Evolutionary conservation across 2,329 filamentous ascomycete genomes (phyloP), one percentile per base, ranked within the genome.

Genomic region (Sphaerulina populicola): DNA sequence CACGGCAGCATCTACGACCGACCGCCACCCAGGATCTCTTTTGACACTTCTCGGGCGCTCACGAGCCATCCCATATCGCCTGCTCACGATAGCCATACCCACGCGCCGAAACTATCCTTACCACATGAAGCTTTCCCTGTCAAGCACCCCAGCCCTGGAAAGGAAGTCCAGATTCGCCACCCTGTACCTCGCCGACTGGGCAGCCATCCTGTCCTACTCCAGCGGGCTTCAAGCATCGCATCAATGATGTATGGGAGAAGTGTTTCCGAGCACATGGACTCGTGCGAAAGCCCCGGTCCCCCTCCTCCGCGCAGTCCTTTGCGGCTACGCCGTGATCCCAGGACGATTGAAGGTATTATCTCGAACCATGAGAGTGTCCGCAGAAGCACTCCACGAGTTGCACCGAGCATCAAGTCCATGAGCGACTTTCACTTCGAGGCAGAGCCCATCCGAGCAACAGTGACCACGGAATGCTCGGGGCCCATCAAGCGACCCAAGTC

Each of bases 281-380:
- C 40, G 10, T 49, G 47, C 33, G 52, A 51, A 7, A 56, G 51
- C 31, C 65, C 66, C 21, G 66, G 66, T 39, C 64, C 65, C 15
- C 65, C 65, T 10, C 65, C 65, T 12, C 64, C 65, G n/a, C 60
- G 59, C 7, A 67, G 63, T 45, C 65, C 66, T 2, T 49, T 68
- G 31, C 52, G 66, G 41, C 40, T 63, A 12, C 52, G 57, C 31
- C 53, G 57, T 14, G 63, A 63, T 42, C 57, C 57, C 11, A 49
- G 57, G 10, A 63, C 55, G 3, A 63, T 66, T 31, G 63, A 64
- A 18, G 54, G 49, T n/a, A 44, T 63, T 15, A 57, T 63, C 3
- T 47, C 55, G 1, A 45, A 52, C 9, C 52, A 60, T 31, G 54
- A 53, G 31, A 49, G 36, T 42, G 31, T 50, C 10, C 53, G 59